These are phyloP conservation scores for Meyerozyma sp. DNA, from an alignment of 1,139 yeast species.

Conservation along the genomic window DNA sequence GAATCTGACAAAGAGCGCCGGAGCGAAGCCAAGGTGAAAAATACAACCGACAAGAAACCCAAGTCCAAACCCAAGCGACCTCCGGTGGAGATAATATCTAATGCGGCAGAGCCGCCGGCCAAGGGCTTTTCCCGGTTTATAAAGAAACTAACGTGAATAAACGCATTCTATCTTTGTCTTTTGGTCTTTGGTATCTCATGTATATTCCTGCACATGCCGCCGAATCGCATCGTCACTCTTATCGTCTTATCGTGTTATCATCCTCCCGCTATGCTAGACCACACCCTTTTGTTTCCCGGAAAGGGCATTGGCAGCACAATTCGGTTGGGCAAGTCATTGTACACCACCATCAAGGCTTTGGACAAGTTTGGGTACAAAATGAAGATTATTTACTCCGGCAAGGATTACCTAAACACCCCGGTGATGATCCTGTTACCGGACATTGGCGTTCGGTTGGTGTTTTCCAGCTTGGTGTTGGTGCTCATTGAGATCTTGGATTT, in stretches of 20 bases:
- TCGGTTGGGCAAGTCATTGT: slow-evolving; percentile 23
- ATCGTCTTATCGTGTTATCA: background rate
- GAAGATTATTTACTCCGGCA: slow-evolving; percentile 7
- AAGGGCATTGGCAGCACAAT: slow-evolving; percentile 28
- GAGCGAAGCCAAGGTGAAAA: background rate
- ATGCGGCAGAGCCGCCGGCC: background rate
- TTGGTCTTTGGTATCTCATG: background rate
- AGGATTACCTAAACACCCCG: slow-evolving; percentile 24
- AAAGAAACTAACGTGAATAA: background rate
- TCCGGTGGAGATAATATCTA: background rate
- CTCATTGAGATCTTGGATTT: slow-evolving; percentile 42
- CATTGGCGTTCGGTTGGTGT: slow-evolving; percentile 34
- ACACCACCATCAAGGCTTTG: slow-evolving; percentile 19
- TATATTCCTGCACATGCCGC: background rate
- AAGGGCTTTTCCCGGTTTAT: background rate
- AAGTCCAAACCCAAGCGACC: background rate
- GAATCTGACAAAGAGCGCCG: slow-evolving; percentile 2
- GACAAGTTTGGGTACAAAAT: slow-evolving; percentile 19
- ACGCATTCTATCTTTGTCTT: background rate
- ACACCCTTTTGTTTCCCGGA: slow-evolving; percentile 26
- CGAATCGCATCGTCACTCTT: background rate
- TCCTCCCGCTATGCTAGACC: slow-evolving; percentile 13
- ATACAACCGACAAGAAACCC: background rate
- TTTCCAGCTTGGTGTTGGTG: slow-evolving; percentile 32
- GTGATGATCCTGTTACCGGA: slow-evolving; percentile 24